These are phyloP conservation scores for Taxillus chinensis DNA, from an alignment of 164 flowering plant species.

Conservation along the genomic window DNA sequence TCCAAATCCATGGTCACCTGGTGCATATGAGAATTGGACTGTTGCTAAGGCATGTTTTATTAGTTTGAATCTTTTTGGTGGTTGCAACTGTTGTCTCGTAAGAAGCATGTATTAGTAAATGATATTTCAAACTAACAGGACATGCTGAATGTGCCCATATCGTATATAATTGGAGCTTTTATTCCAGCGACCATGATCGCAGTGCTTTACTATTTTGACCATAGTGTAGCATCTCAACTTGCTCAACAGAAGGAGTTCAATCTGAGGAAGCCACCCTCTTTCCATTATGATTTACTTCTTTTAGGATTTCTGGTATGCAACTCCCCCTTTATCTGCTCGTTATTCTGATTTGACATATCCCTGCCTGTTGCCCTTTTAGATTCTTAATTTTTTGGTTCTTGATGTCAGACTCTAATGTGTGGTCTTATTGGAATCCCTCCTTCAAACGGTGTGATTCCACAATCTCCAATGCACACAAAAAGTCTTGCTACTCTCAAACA, in stretches of 20 bases:
- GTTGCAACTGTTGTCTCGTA: background rate
- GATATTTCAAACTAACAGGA: slow-evolving; percentile 43
- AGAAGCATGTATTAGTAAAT: background rate
- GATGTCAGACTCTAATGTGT: slow-evolving; percentile 63
- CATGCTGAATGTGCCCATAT: slow-evolving; percentile 82
- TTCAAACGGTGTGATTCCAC: slow-evolving; percentile 97
- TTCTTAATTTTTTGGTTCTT: background rate
- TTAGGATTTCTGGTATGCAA: slow-evolving; percentile 78
- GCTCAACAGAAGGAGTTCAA: slow-evolving; percentile 98
- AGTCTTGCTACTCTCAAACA: slow-evolving; percentile 96
- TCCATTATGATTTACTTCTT: slow-evolving; percentile 89
- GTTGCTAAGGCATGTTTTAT: slow-evolving; percentile 58
- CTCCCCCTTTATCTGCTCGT: background rate
- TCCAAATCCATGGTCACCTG: slow-evolving; percentile 99
- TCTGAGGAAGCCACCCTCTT: slow-evolving; percentile 88
- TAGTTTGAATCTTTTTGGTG: too few relatives aligned
- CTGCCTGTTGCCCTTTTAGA: background rate
- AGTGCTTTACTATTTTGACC: slow-evolving; percentile 96
- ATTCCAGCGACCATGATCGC: slow-evolving; percentile 99
- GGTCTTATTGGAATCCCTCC: slow-evolving; percentile 99
- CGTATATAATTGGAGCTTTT: slow-evolving; percentile 88
- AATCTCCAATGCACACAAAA: slow-evolving; percentile 99
- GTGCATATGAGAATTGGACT: slow-evolving; percentile 95
- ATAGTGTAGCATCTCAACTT: slow-evolving; percentile 97
- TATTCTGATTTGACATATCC: background rate